Percentiles rank a stretch among this genome's conserved stretches.
Evolutionary conservation across 2,329 filamentous ascomycete genomes (phyloP).

Genomic region (Hypocrella siamensis): DNA sequence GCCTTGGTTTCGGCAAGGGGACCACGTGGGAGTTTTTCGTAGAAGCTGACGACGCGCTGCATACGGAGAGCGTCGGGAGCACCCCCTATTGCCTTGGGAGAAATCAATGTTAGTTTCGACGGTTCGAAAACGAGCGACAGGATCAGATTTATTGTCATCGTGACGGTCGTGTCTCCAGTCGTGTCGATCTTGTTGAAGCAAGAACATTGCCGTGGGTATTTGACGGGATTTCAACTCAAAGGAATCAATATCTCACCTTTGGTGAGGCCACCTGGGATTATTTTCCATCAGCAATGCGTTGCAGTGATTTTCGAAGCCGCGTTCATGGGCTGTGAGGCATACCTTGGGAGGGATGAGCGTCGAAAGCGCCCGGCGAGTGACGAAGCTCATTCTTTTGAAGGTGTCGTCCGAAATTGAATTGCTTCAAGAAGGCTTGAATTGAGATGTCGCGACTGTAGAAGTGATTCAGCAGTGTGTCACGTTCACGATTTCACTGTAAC

Average conservation of each 20-base stretch:
- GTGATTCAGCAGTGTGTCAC: too few relatives aligned
- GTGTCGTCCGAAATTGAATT: not conserved
- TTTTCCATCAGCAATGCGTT: conserved; percentile 9
- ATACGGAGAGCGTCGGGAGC: conserved; percentile 94
- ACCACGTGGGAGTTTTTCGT: conserved; percentile 94
- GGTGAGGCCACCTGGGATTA: conserved; percentile 57
- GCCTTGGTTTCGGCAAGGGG: conserved; percentile 70
- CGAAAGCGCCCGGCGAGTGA: conserved; percentile 80
- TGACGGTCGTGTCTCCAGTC: too few relatives aligned
- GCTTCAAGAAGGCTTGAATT: too few relatives aligned
- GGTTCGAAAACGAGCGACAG: too few relatives aligned
- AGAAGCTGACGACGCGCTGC: conserved; percentile 96
- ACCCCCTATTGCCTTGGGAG: conserved; percentile 69
- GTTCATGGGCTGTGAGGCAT: too few relatives aligned
- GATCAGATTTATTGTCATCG: too few relatives aligned
- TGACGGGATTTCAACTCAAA: not conserved
- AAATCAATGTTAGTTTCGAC: conserved; percentile 18
- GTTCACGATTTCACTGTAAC: too few relatives aligned
- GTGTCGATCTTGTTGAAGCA: too few relatives aligned
- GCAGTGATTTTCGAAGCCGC: too few relatives aligned
- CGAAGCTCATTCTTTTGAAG: conserved; percentile 70
- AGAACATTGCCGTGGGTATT: too few relatives aligned
- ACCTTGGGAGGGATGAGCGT: conserved; percentile 99
- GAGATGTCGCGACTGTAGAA: too few relatives aligned
- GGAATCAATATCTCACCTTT: too few relatives aligned